These are phyloP conservation scores for Amanita fuliginea DNA, from an alignment of 768 basidiomycete species.

Conservation along the genomic window DNA sequence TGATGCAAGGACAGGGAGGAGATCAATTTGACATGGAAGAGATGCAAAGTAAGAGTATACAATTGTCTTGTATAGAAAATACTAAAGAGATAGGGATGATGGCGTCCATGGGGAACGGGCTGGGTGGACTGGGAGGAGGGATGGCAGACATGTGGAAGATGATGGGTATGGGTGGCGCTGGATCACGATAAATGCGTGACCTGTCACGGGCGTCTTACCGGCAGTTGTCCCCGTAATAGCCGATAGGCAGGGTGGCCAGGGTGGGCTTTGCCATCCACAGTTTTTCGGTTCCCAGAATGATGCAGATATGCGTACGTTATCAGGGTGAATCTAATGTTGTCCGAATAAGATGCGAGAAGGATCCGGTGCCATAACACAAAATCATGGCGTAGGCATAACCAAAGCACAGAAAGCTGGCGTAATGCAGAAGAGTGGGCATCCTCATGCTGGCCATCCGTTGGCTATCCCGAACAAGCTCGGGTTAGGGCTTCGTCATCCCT, in stretches of 20 bases:
- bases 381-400: no score
- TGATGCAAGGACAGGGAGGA: conserved; percentile 92
- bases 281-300: neutral
- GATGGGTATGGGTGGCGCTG: conserved; percentile 69
- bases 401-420: no score
- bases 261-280: neutral
- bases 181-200: conserved; percentile 9
- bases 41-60: conserved; percentile 62
- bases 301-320: conserved; percentile 30
- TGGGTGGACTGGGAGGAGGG: conserved; percentile 55
- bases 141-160: conserved; percentile 79
- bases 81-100: conserved; percentile 57
- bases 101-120: conserved; percentile 70
- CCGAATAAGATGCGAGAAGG: conserved; percentile 60
- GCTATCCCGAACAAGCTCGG: neutral
- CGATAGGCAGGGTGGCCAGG: conserved; percentile 34
- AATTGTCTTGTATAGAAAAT: neutral
- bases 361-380: conserved; percentile 16
- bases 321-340: conserved; percentile 46
- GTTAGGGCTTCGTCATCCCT: conserved; percentile 4
- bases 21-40: conserved; percentile 90
- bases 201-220: neutral
- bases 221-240: neutral
- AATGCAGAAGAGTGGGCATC: no score
- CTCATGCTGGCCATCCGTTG: neutral